Evolutionary conservation across 805 yeast species (phyloP), one percentile per base, ranked within the genome.

Genomic region (Helenozyma baotianmanensis): DNA sequence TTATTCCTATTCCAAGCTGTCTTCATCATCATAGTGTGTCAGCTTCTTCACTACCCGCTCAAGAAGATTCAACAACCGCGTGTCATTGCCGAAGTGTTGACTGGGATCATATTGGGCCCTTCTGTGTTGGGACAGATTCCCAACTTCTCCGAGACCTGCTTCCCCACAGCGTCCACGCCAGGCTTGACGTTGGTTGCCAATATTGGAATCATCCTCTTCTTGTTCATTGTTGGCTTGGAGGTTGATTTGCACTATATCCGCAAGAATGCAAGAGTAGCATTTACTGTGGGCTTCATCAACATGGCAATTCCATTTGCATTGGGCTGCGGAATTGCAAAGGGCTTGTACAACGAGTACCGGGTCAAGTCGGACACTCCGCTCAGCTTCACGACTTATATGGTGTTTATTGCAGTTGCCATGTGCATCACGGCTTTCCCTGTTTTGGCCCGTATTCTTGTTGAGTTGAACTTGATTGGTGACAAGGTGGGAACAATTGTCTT

Each of bases 341-440:
- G 92, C 0, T 53, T 84, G 19, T 83, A 77, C 58, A 62, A 80
- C 18, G 66, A 72, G 23, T 80, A 80, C 51, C n/a, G n/a, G n/a
- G 58, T 61, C 6, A 48, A 58, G 23, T 58, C 55, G 13, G 60
- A 38, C 16, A 29, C 39, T 15, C 51, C 54, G 4, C 64, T 78
- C 22, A 64, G 76, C 33, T 83, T 82, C 51, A 78, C 89, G 10
- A 81, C 87, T 0, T 84, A 70, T 47, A 77, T 80, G 81, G 83
- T 83, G 9, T 84, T 84, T 47, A 78, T 84, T 31, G 89, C 90
- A 2, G 87, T 82, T 9, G 90, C 95, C 2, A 70, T 83, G 68
- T 77, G 90, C 42, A 82, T 84, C 43, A 84, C 95, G 3, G 95
- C 95, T 1, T 80, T 84, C 55, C 95, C 95, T 0, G 95, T 84